Evolutionary conservation across 345 rosid genomes (phyloP).

Genomic region (Murraya paniculata): DNA sequence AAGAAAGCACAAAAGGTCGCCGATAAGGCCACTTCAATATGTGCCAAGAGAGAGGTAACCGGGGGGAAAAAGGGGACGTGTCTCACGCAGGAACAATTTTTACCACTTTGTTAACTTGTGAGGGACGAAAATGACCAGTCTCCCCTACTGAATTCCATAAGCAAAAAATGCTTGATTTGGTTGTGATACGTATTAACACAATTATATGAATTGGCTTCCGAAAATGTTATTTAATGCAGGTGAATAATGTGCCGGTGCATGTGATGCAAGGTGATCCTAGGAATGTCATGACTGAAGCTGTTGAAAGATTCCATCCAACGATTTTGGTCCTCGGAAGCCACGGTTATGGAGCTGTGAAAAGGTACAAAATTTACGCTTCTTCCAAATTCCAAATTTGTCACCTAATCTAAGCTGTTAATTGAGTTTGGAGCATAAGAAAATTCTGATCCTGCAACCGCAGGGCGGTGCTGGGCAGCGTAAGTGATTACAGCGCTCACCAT

Average conservation of each 20-base stretch:
- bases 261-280: slow-evolving; percentile 46
- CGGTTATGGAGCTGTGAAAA: slow-evolving; percentile 44
- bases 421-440: no score
- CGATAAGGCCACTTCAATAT: slow-evolving; percentile 29
- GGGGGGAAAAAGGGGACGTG: no score
- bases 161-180: no score
- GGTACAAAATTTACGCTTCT: slow-evolving; percentile 5
- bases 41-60: slow-evolving; percentile 27
- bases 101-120: background rate
- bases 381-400: background rate
- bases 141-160: no score
- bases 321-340: slow-evolving; percentile 48
- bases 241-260: slow-evolving; percentile 1
- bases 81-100: no score
- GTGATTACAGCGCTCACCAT: slow-evolving; percentile 38
- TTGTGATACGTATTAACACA: no score
- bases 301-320: slow-evolving; percentile 32
- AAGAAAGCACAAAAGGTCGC: slow-evolving; percentile 22
- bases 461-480: slow-evolving; percentile 38
- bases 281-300: slow-evolving; percentile 35
- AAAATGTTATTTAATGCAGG: background rate
- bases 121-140: no score
- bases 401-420: background rate
- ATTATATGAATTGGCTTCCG: no score
- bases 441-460: background rate